Percentiles rank a stretch among this genome's conserved stretches.
Evolutionary conservation across 805 yeast species (phyloP).

Genomic region (Candida manassasensis): DNA sequence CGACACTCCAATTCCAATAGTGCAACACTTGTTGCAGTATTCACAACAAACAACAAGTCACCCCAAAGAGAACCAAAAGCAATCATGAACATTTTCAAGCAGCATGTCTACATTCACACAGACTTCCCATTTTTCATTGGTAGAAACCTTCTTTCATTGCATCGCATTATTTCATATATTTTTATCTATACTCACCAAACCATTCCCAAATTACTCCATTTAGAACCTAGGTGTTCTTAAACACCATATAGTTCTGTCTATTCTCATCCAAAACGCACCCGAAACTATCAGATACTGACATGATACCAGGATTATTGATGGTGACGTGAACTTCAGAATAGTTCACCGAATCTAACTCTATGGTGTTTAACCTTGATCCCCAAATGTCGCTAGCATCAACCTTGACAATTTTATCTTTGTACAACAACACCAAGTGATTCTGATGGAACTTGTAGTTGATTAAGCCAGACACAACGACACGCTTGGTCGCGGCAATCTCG

Average conservation of each 20-base stretch:
- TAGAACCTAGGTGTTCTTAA: conserved; percentile 13
- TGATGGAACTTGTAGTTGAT: not conserved
- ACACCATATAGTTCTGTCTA: conserved; percentile 35
- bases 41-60: too few relatives aligned
- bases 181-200: too few relatives aligned
- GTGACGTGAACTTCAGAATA: not conserved
- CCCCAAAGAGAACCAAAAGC: too few relatives aligned
- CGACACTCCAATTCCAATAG: conserved; percentile 1
- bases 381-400: not conserved
- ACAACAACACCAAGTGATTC: not conserved
- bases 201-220: too few relatives aligned
- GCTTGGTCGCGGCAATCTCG: not conserved
- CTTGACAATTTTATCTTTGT: conserved; percentile 1
- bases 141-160: too few relatives aligned
- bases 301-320: conserved; percentile 4
- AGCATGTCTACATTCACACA: too few relatives aligned
- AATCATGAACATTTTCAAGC: too few relatives aligned
- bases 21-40: not conserved
- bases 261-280: conserved; percentile 40
- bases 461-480: not conserved
- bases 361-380: not conserved
- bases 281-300: conserved; percentile 8
- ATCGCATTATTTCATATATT: too few relatives aligned
- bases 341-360: not conserved
- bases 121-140: too few relatives aligned